Conservation (phyloP, 768 basidiomycete genomes). For the Boletus rex-veris region DNA sequence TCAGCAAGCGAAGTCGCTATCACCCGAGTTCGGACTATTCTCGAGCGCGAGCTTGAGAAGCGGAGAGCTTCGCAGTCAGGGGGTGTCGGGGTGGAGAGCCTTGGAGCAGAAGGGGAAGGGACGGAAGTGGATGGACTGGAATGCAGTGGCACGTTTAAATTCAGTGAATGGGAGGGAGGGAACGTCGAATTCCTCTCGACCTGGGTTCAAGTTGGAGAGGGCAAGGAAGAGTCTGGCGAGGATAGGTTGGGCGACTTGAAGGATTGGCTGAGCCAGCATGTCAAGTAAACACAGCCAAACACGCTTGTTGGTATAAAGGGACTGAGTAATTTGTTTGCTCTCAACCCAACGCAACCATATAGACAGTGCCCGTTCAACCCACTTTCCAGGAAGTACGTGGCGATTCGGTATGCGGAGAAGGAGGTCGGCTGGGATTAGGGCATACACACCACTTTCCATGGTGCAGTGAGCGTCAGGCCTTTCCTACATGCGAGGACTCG, state of each 20-base stretch:
- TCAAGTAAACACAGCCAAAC: conserved; percentile 30
- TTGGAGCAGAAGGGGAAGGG: conserved; percentile 65
- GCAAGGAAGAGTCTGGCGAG: conserved; percentile 25
- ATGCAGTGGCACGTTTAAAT: conserved; percentile 63
- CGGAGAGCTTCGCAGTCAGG: conserved; percentile 59
- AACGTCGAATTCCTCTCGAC: conserved; percentile 67
- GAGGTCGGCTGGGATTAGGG: conserved; percentile 56
- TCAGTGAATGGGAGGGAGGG: conserved; percentile 82
- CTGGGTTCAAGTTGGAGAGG: conserved; percentile 39
- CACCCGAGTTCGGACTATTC: conserved; percentile 67
- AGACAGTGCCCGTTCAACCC: conserved; percentile 70
- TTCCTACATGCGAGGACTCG: conserved; percentile 44
- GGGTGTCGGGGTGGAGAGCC: conserved; percentile 66
- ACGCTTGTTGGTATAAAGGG: conserved; percentile 15
- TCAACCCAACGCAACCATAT: conserved; percentile 49
- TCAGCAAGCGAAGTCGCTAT: conserved; percentile 50
- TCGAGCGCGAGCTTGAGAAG: conserved; percentile 84
- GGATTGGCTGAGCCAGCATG: conserved; percentile 46
- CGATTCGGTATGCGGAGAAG: conserved; percentile 71
- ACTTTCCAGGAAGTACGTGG: conserved; percentile 47
- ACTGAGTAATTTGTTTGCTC: background rate
- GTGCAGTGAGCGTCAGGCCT: conserved; percentile 65
- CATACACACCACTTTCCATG: conserved; percentile 46
- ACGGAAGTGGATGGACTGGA: conserved; percentile 74
- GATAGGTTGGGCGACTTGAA: conserved; percentile 43